These are phyloP conservation scores for Chlamydomonas sphaeroides DNA, from an alignment of 139 green algal genomes.

Conservation along the genomic window DNA sequence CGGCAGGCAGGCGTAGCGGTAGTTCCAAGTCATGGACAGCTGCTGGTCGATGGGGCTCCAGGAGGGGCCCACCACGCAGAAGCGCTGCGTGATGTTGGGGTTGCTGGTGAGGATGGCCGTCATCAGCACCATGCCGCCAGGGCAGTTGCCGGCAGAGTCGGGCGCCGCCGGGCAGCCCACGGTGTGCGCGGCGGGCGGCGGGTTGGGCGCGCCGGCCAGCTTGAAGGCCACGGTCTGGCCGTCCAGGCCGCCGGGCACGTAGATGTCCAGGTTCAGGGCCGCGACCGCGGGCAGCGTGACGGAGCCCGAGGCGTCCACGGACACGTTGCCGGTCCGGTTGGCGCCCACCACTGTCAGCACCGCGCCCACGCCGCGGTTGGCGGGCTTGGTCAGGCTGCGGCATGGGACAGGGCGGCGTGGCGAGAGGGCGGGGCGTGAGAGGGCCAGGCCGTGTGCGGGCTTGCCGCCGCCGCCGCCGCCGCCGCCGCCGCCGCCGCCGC, in stretches of 20 bases:
- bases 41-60: constrained; percentile 12
- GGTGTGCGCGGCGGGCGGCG: neutral
- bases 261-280: no score
- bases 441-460: no score
- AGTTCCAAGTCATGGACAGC: constrained; percentile 29
- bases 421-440: no score
- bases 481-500: no score
- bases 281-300: no score
- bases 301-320: no score
- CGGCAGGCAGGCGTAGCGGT: constrained; percentile 26
- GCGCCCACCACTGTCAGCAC: no score
- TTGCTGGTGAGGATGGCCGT: neutral
- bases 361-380: no score
- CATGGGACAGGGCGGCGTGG: no score
- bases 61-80: constrained; percentile 18
- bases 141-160: neutral
- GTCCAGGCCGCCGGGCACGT: neutral
- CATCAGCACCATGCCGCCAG: neutral
- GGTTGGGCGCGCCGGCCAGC: constrained; percentile 16
- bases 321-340: no score
- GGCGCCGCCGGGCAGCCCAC: constrained; percentile 19
- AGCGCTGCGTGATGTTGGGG: neutral
- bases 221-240: neutral
- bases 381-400: no score
- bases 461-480: no score